Base-by-base conservation (phyloP, 1,139 yeast species). In the Saccharomycopsis hybrid region DNA sequence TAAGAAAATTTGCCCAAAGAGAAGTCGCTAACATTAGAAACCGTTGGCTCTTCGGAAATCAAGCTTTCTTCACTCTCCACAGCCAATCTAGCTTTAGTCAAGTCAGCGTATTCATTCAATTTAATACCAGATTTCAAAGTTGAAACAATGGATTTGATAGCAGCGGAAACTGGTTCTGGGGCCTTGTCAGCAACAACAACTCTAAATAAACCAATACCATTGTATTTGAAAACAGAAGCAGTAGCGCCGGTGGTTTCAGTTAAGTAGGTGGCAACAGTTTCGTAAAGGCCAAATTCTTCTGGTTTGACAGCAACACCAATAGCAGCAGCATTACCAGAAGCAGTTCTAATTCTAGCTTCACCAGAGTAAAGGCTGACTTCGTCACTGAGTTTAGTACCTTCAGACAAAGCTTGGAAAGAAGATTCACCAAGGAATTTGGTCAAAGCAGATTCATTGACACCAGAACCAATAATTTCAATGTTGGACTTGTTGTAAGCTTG, bases 201-300 rank as follows among this genome's bases (percentile, higher is more conserved):
- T 59, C 84, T 78, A 70, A 92, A 85, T 66, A 92, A 77, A 55
- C 94, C 88, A 54, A 92, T 88, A 65, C 85, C 92, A 58, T 81
- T 73, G 77, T 85, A 88, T 65, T 79, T 74, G 66, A 74, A 71
- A 62, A 85, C 73, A 62, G 73, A 68, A 57, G 87, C 82, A 55
- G 69, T 62, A 58, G 82, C 67, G 58, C 76, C 65, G 60, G 45
- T 33, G 74, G 78, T 61, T 74, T 62, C 53, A 65, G 89, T 85
- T 60, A 87, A 73, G 60, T 84, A 82, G 59, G 87, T 78, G 54
- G 92, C 75, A 65, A 92, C 77, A 43, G 83, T 79, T 65, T 85
- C 82, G 69, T 75, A 82, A 60, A 81, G 75, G 56, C 88, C 83
- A 57, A 80, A 78, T 54, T 85, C 82, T 53, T 79, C 72, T 60